These are phyloP conservation scores for Pseudocercospora macadamiae DNA, from an alignment of 2,329 filamentous ascomycete species.

Conservation along the genomic window DNA sequence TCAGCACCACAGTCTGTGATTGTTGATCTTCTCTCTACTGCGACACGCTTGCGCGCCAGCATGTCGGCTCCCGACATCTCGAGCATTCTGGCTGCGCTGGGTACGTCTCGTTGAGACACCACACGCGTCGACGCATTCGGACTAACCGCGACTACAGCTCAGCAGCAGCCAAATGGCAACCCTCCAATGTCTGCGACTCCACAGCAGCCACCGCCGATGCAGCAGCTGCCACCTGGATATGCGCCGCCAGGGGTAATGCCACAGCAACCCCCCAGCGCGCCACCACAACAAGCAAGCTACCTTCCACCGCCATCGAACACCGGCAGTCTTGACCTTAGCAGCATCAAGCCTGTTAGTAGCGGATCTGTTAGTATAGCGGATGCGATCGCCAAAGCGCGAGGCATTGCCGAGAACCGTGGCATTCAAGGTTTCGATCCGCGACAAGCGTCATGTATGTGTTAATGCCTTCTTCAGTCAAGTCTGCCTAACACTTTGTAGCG, in stretches of 20 bases:
- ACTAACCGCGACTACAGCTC: slow-evolving; percentile 17
- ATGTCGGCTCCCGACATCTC: slow-evolving; percentile 54
- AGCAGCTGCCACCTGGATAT: slow-evolving; percentile 48
- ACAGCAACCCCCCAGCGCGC: slow-evolving; percentile 41
- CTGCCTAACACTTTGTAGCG: slow-evolving; percentile 4
- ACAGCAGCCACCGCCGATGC: slow-evolving; percentile 44
- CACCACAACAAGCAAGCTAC: slow-evolving; percentile 34
- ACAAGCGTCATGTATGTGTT: slow-evolving; percentile 17
- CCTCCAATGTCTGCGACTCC: slow-evolving; percentile 49
- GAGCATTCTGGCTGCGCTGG: slow-evolving; percentile 56
- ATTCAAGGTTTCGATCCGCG: slow-evolving; percentile 55
- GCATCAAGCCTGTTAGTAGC: slow-evolving; percentile 76
- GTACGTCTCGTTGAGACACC: slow-evolving; percentile 33
- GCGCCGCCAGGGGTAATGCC: slow-evolving; percentile 43
- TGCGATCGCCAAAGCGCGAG: slow-evolving; percentile 81
- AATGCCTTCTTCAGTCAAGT: not conserved
- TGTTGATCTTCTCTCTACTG: not conserved
- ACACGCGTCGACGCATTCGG: not conserved
- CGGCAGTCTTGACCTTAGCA: slow-evolving; percentile 77
- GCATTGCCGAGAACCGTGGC: slow-evolving; percentile 78
- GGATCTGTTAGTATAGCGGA: slow-evolving; percentile 83
- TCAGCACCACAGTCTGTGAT: not conserved
- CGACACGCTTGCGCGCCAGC: slow-evolving; percentile 18
- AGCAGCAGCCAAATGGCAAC: slow-evolving; percentile 37
- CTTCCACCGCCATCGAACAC: slow-evolving; percentile 71